Evolutionary conservation across 805 yeast genomes (phyloP).

Genomic region (Saccharomycopsis oosterbeekiorum): DNA sequence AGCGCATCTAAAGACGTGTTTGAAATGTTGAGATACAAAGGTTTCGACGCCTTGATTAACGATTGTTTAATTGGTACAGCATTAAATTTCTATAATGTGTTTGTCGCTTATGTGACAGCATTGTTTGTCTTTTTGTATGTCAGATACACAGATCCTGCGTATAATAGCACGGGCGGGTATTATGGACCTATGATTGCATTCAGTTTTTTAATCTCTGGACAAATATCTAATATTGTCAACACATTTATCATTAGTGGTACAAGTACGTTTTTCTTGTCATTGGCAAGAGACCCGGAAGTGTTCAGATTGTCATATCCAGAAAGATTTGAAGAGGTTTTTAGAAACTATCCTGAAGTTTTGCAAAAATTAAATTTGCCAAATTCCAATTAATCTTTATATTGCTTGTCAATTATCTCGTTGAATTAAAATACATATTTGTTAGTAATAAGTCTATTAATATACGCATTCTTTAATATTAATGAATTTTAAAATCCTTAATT

Average conservation of each 20-base stretch:
- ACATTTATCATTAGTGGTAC: conserved; percentile 74
- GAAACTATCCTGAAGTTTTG: conserved; percentile 59
- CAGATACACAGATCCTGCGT: conserved; percentile 55
- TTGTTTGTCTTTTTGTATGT: conserved; percentile 58
- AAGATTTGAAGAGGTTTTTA: conserved; percentile 51
- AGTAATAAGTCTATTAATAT: too few relatives aligned
- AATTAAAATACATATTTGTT: too few relatives aligned
- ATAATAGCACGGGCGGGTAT: conserved; percentile 48
- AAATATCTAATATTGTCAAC: conserved; percentile 62
- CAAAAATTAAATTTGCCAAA: conserved; percentile 11
- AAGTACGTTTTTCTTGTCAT: conserved; percentile 73
- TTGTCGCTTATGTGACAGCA: conserved; percentile 59
- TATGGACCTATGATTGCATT: conserved; percentile 70
- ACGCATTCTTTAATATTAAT: too few relatives aligned
- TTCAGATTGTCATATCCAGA: conserved; percentile 65
- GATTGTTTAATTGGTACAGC: conserved; percentile 78
- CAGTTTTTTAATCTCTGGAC: conserved; percentile 62
- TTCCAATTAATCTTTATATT: background rate
- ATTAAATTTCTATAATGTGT: conserved; percentile 61
- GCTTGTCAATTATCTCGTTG: too few relatives aligned
- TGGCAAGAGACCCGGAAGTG: conserved; percentile 78
- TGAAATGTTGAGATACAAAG: conserved; percentile 66
- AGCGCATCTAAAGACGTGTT: conserved; percentile 76
- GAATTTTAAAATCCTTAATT: too few relatives aligned
- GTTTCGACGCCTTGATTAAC: conserved; percentile 74